Evolutionary conservation across 257 asterid species (phyloP), one percentile per base, ranked within the genome.

Genomic region (Anisodus acutangulus): DNA sequence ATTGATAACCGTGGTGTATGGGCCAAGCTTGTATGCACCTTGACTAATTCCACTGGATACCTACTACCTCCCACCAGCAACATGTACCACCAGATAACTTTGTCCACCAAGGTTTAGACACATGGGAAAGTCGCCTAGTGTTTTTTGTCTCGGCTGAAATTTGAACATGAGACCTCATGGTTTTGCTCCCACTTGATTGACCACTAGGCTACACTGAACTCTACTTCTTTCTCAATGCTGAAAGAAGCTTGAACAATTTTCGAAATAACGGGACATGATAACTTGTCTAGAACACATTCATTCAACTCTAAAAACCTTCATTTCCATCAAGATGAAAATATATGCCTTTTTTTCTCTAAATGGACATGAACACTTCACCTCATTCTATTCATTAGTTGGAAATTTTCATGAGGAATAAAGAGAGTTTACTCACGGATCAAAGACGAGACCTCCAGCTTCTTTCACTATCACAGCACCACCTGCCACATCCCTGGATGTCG

Each of bases 401-500:
- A 83, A 80, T 16, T 79, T 26, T 43, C 9, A 88, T 3, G 68
- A 84, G 54, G 55, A 39, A 78, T 9, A 43, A 26, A 66, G 10
- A 3, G 9, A 10, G 79, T 31, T 31, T 47, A 89, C 97, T 95
- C 87, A 93, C 95, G 98, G 97, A 91, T 95, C 97, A 90, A 88
- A 95, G 54, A 95, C 80, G 79, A 80, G 89, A 26, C 98, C 98
- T 63, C 98, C 98, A 62, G 97, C 98, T 90, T 93, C 98, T 68
- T 89, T 92, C 70, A 91, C 92, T 67, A 95, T 93, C 74, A 95
- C 88, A 87, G 96, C 98, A 68, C 98, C 98, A 19, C 94, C 98
- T 13, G 98, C 98, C 62, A 93, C 92, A 86, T 95, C 98, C 98
- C 97, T 93, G 89, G 70, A 78, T 58, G 80, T n/a, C 84, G 35